phyloP scores from a whole-genome alignment of 495 filamentous ascomycete species.

The Talaromyces nanjingensis region DNA sequence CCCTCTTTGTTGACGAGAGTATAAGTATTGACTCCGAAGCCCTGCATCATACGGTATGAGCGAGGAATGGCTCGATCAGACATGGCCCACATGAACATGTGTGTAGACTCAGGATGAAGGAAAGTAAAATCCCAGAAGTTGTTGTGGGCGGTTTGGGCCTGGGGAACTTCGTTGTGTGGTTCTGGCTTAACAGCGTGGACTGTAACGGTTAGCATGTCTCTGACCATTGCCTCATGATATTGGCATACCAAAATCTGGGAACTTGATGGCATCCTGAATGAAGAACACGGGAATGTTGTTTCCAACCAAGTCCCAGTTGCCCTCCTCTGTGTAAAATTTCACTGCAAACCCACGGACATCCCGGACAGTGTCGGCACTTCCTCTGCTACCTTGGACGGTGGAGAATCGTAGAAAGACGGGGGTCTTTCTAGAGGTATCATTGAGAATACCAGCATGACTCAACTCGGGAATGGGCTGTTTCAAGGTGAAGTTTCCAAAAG shows the following conservation, averaged over 20 bases:
- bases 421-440: conserved; percentile 71
- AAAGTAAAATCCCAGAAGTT: conserved; percentile 54
- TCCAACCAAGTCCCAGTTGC: conserved; percentile 59
- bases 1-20: conserved; percentile 64
- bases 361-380: conserved; percentile 72
- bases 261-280: conserved; percentile 58
- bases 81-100: conserved; percentile 83
- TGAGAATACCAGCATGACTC: conserved; percentile 65
- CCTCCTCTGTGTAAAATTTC: conserved; percentile 59
- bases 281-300: conserved; percentile 66
- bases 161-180: conserved; percentile 67
- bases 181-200: conserved; percentile 73
- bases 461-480: conserved; percentile 63
- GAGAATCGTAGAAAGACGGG: conserved; percentile 79
- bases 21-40: conserved; percentile 84
- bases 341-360: conserved; percentile 78
- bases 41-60: conserved; percentile 84
- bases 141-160: conserved; percentile 56
- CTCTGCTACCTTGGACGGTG: conserved; percentile 70
- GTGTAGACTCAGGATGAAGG: conserved; percentile 63
- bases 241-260: conserved; percentile 51
- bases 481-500: conserved; percentile 78
- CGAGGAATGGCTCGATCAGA: conserved; percentile 74
- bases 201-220: neutral
- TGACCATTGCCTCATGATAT: neutral